These are phyloP conservation scores for Neofusicoccum parvum DNA, from an alignment of 2,329 filamentous ascomycete genomes.

Conservation along the genomic window DNA sequence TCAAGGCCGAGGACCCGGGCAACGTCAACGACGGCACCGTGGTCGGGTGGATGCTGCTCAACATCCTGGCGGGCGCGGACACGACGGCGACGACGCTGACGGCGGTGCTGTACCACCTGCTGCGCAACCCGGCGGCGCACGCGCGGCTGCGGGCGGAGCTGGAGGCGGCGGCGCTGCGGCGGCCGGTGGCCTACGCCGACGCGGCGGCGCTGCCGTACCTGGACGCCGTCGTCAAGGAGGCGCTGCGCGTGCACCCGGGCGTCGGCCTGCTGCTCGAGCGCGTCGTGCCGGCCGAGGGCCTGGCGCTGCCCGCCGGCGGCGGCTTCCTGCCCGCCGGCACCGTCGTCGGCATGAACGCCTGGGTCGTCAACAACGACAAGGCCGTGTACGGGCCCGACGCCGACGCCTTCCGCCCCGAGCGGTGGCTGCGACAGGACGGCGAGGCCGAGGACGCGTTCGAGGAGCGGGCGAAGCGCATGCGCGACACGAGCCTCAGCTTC, in stretches of 20 bases:
- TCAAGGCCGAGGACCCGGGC: conserved; percentile 24
- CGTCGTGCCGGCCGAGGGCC: conserved; percentile 32
- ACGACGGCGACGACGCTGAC: conserved; percentile 38
- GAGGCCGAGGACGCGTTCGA: conserved; percentile 25
- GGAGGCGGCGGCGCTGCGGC: conserved; percentile 32
- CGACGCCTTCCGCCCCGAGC: conserved; percentile 46
- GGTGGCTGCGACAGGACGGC: conserved; percentile 41
- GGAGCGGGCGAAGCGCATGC: conserved; percentile 25
- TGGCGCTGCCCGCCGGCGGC: conserved; percentile 33
- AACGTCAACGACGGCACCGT: conserved; percentile 33
- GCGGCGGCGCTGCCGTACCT: conserved; percentile 35
- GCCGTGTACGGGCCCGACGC: conserved; percentile 44
- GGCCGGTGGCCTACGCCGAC: conserved; percentile 32
- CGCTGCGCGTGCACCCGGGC: conserved; percentile 40
- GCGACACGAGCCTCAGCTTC: not conserved
- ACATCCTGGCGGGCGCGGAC: conserved; percentile 39
- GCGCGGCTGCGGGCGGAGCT: conserved; percentile 36
- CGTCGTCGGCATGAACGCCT: conserved; percentile 48
- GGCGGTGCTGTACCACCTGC: conserved; percentile 35
- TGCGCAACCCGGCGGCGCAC: conserved; percentile 33
- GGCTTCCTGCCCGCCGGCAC: conserved; percentile 40
- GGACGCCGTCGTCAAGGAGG: conserved; percentile 41
- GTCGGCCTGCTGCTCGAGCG: conserved; percentile 35
- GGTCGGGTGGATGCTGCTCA: conserved; percentile 37
- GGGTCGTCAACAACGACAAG: conserved; percentile 45